Conservation (phyloP, 2,329 filamentous ascomycete species). For the Hypoxylon sp. region DNA sequence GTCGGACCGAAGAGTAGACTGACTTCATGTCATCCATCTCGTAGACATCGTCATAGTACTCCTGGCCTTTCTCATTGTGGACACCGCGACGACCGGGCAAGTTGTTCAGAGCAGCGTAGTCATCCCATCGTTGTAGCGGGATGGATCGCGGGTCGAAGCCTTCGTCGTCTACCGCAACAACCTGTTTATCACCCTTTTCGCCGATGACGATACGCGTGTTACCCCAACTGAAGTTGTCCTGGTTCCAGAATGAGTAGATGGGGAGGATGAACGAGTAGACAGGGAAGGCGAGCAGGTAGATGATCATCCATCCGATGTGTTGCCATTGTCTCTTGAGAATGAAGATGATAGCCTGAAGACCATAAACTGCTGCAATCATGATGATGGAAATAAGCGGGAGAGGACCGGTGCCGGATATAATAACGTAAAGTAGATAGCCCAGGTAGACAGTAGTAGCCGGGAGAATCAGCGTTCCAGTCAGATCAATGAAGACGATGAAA, state of each 20-base stretch:
- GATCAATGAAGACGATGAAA: constrained; percentile 93
- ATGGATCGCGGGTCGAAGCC: constrained; percentile 91
- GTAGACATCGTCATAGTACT: constrained; percentile 77
- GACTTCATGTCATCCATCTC: constrained; percentile 99
- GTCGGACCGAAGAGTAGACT: constrained; percentile 91
- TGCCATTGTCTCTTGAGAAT: constrained; percentile 98
- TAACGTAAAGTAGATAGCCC: constrained; percentile 83
- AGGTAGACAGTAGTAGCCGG: constrained; percentile 89
- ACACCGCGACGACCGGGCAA: constrained; percentile 89
- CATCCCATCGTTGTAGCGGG: constrained; percentile 95
- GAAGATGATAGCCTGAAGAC: constrained; percentile 95
- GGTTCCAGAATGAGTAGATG: constrained; percentile 99
- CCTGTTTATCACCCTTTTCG: constrained; percentile 88
- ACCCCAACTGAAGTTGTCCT: constrained; percentile 99
- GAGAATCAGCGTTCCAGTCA: constrained; percentile 90
- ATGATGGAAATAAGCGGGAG: constrained; percentile 88
- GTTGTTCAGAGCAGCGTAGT: constrained; percentile 87
- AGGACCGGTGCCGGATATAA: constrained; percentile 73
- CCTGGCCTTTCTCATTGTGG: constrained; percentile 69
- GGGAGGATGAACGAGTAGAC: constrained; percentile 92
- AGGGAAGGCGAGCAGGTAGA: constrained; percentile 94
- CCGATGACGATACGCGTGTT: constrained; percentile 97
- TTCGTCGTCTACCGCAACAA: constrained; percentile 87
- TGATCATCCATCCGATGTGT: constrained; percentile 99
- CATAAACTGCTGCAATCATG: constrained; percentile 91